Percentiles rank a stretch among this genome's conserved stretches.
Conservation (phyloP, 495 filamentous ascomycete genomes). For the Lichina pygmaea region DNA sequence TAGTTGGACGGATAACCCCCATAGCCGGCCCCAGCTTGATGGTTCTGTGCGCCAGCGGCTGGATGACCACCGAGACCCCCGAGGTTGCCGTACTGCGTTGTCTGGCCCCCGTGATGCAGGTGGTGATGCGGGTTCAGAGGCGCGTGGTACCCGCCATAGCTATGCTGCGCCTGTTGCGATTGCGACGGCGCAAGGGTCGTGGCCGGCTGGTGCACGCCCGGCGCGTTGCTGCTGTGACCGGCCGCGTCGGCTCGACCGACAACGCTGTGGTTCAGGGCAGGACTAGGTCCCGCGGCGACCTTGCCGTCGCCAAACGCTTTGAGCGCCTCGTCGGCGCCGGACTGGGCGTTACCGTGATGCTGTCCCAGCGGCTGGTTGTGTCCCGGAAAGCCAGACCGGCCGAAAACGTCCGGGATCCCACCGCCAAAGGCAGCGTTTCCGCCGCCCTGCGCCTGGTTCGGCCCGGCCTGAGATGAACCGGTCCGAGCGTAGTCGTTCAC, state of each 20-base stretch:
- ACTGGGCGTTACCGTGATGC: conserved; percentile 29
- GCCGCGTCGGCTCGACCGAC: conserved; percentile 66
- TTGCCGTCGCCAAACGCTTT: conserved; percentile 48
- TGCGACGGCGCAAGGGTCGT: conserved; percentile 48
- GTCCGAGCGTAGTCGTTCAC: conserved; percentile 40
- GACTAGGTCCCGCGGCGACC: conserved; percentile 45
- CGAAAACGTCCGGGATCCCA: conserved; percentile 54
- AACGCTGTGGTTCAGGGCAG: conserved; percentile 36
- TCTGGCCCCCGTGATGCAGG: conserved; percentile 25
- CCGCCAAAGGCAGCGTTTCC: conserved; percentile 34
- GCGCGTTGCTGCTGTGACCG: conserved; percentile 30
- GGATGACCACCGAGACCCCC: conserved; percentile 37
- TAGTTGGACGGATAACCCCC: conserved; percentile 21
- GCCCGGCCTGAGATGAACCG: conserved; percentile 43
- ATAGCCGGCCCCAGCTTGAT: conserved; percentile 23
- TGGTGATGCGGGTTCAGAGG: conserved; percentile 28
- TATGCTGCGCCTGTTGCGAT: conserved; percentile 29
- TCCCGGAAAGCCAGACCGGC: conserved; percentile 38
- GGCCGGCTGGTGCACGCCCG: conserved; percentile 16
- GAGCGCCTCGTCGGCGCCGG: conserved; percentile 35
- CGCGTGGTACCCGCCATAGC: conserved; percentile 35
- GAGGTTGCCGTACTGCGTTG: conserved; percentile 24
- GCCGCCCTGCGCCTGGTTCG: conserved; percentile 33
- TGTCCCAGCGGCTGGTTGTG: conserved; percentile 40
- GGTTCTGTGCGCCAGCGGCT: conserved; percentile 23